Evolutionary conservation across 805 yeast species (phyloP).

Genomic region (Suhomyces faveliae): DNA sequence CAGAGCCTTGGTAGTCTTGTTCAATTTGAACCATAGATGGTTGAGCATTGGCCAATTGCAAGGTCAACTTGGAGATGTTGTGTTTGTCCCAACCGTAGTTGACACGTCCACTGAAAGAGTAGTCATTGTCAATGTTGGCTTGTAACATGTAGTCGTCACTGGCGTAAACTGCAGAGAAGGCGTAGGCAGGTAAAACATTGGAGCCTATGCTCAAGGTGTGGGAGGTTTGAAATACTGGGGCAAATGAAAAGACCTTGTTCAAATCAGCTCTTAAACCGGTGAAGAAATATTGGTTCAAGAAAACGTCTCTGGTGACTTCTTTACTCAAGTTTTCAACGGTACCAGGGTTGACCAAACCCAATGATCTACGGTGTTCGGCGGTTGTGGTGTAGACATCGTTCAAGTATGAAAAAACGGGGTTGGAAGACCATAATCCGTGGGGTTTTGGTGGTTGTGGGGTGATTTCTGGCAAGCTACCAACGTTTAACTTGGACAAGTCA

Average conservation of each 20-base stretch:
- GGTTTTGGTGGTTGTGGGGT: slow-evolving; percentile 53
- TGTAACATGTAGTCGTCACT: slow-evolving; percentile 82
- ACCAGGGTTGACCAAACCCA: slow-evolving; percentile 89
- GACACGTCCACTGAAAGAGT: slow-evolving; percentile 80
- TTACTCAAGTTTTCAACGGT: slow-evolving; percentile 49
- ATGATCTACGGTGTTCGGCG: slow-evolving; percentile 72
- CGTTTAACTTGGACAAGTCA: slow-evolving; percentile 56
- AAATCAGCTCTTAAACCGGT: slow-evolving; percentile 96
- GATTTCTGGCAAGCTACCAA: slow-evolving; percentile 59
- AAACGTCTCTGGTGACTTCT: slow-evolving; percentile 92
- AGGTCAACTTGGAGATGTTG: slow-evolving; percentile 76
- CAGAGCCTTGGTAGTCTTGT: slow-evolving; percentile 90
- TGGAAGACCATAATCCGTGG: slow-evolving; percentile 70
- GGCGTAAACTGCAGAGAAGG: slow-evolving; percentile 86
- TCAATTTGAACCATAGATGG: slow-evolving; percentile 94
- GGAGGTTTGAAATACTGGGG: slow-evolving; percentile 95
- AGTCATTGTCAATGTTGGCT: slow-evolving; percentile 88
- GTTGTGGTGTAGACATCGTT: slow-evolving; percentile 73
- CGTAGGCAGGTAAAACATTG: slow-evolving; percentile 81
- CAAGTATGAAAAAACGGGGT: slow-evolving; percentile 77
- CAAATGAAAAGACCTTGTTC: slow-evolving; percentile 84
- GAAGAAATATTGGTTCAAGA: slow-evolving; percentile 84
- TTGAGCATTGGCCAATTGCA: slow-evolving; percentile 85
- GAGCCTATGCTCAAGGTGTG: slow-evolving; percentile 91
- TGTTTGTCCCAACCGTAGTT: slow-evolving; percentile 87